A percentile compares a stretch with the other conserved stretches of the same genome.
These are phyloP conservation scores for Cryptococcus neoformans DNA, from an alignment of 1,284 basidiomycete genomes.

Conservation along the genomic window DNA sequence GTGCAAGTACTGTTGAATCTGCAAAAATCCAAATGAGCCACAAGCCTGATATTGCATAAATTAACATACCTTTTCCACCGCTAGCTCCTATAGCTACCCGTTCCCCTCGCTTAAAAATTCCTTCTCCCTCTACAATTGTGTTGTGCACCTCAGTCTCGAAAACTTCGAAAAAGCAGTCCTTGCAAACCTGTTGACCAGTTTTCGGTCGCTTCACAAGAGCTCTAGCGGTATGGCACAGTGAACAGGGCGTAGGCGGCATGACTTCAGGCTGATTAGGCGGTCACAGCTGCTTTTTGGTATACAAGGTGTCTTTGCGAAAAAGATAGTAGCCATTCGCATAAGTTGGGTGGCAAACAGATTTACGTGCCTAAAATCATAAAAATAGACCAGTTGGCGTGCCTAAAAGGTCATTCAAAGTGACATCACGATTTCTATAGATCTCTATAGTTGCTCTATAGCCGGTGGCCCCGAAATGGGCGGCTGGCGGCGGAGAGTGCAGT, in stretches of 20 bases:
- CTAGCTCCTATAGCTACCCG: conserved; percentile 96
- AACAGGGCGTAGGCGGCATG: conserved; percentile 46
- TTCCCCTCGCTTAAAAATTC: conserved; percentile 86
- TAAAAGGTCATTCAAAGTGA: no score
- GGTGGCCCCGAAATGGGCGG: no score
- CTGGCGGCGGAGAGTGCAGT: no score
- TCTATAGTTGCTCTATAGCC: no score
- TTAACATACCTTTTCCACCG: conserved; percentile 83
- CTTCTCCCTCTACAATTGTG: conserved; percentile 70
- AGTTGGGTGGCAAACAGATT: no score
- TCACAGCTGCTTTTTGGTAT: no score
- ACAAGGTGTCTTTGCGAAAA: no score
- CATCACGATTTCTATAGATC: no score
- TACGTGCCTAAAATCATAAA: no score
- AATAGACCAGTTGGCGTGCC: no score
- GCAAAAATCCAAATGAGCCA: conserved; percentile 4
- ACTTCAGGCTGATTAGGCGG: neutral
- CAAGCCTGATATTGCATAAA: conserved; percentile 2
- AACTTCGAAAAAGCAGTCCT: conserved; percentile 91
- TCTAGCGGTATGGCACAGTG: conserved; percentile 67
- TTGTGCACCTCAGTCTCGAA: conserved; percentile 99
- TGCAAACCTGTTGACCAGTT: conserved; percentile 95
- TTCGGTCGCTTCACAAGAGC: conserved; percentile 94
- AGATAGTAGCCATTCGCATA: no score
- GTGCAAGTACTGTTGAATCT: conserved; percentile 98